These are phyloP conservation scores for Ustilago trichophora DNA, from an alignment of 1,284 basidiomycete species.

Conservation along the genomic window DNA sequence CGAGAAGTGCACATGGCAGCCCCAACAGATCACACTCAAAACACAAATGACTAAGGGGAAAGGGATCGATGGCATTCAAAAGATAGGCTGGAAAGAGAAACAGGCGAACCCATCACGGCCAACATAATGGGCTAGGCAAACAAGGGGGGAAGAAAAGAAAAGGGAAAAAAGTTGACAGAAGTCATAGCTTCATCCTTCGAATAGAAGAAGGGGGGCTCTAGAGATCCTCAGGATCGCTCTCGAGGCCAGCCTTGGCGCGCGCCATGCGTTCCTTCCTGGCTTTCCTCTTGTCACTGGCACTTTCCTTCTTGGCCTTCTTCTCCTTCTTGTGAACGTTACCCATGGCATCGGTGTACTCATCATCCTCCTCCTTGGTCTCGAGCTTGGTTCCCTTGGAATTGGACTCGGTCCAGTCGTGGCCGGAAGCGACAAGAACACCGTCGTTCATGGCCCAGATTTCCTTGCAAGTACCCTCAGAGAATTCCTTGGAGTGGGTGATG, in stretches of 20 bases:
- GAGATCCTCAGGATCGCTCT: too few species aligned
- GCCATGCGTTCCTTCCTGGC: slow-evolving; percentile 33
- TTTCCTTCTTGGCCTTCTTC: slow-evolving; percentile 59
- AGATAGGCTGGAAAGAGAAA: too few species aligned
- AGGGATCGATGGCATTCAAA: too few species aligned
- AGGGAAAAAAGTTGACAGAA: too few species aligned
- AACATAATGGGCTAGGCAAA: too few species aligned
- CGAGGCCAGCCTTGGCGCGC: too few species aligned
- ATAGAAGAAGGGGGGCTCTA: neutral
- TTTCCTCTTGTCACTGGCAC: slow-evolving; percentile 47
- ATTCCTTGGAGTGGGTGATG: slow-evolving; percentile 65
- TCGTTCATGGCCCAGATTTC: slow-evolving; percentile 65
- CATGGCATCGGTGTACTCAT: slow-evolving; percentile 57
- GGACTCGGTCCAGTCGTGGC: slow-evolving; percentile 87
- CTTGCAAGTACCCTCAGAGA: slow-evolving; percentile 64
- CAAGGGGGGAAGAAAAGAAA: too few species aligned
- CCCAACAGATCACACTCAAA: too few species aligned
- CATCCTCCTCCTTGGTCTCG: slow-evolving; percentile 61
- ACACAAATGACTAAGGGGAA: too few species aligned
- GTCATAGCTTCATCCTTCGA: too few species aligned
- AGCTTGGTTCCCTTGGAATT: slow-evolving; percentile 70
- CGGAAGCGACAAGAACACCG: slow-evolving; percentile 67
- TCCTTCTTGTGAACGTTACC: slow-evolving; percentile 57
- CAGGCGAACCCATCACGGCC: too few species aligned
- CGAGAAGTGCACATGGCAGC: too few species aligned